Evolutionary conservation across 139 green algal genomes (phyloP), one percentile per base, ranked within the genome.

Genomic region (Astrephomene gubernaculifera): DNA sequence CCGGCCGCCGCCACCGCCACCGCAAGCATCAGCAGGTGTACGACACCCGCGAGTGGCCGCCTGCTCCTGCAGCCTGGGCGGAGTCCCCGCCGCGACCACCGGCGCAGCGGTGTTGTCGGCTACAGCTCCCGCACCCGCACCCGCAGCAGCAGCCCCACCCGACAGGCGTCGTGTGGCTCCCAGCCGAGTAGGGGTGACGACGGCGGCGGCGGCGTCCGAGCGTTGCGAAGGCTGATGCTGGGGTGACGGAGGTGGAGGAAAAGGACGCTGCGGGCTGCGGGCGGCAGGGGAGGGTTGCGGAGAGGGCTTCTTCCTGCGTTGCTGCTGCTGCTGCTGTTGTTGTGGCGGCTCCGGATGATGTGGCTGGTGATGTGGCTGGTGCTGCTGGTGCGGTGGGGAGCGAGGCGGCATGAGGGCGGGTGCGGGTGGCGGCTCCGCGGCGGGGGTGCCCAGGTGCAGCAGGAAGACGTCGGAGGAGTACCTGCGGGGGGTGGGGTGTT

Each of bases 401-500:
- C 49, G 73, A 21, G 1, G 8, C 36, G 54, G 54, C 29, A n/a
- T n/a, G 74, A 60, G 38, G 74, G 38, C 21, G 35, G 54, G 33
- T 2, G 36, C 2, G 8, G 74, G 74, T 38, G 39, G 39, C 1
- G 53, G 74, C 38, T 39, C 54, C 24, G 0, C 61, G 2, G 74
- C 74, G 7, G 74, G 74, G 7, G 29, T 31, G 24, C 74, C 54
- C 54, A 82, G 74, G 36, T 60, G 54, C 74, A 82, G 25, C 29
- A 70, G 38, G 53, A 33, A 57, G 8, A 82, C 38, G 27, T 82
- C 74, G 8, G 24, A 38, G 0, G 74, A 60, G 54, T 82, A 82
- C 74, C 74, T 82, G 74, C 29, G 0, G 38, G 7, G 38, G 39
- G 68, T 33, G 57, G 57, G n/a, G n/a, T n/a, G n/a, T n/a, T n/a